A percentile compares a stretch with the other conserved stretches of the same genome.
phyloP scores from a whole-genome alignment of 768 basidiomycete genomes.

The Panellus pusillus region DNA sequence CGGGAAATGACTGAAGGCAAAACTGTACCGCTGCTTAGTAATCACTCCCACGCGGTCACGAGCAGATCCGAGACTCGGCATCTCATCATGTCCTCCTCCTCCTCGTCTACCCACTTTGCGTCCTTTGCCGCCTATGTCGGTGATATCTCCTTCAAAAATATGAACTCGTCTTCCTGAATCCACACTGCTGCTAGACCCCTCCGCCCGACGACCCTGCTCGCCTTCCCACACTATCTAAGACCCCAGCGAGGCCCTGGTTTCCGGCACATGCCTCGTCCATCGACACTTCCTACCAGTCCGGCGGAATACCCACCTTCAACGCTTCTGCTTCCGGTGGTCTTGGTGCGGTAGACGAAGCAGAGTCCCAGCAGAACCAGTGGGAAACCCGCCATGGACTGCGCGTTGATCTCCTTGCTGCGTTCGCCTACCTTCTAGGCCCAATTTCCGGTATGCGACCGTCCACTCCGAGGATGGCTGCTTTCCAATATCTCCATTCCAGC shows the following conservation, averaged over 20 bases:
- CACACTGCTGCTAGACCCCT: conserved; percentile 40
- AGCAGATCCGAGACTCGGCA: neutral
- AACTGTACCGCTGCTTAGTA: conserved; percentile 32
- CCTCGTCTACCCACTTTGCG: conserved; percentile 41
- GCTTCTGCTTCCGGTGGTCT: conserved; percentile 42
- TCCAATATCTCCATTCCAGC: conserved; percentile 39
- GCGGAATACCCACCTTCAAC: conserved; percentile 59
- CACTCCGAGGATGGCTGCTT: conserved; percentile 1
- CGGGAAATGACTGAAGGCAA: neutral
- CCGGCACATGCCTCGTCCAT: conserved; percentile 33
- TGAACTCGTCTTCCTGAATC: conserved; percentile 2
- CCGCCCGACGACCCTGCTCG: conserved; percentile 55
- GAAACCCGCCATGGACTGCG: conserved; percentile 68
- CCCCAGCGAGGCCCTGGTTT: conserved; percentile 52
- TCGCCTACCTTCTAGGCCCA: conserved; percentile 68
- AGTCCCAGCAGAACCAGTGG: conserved; percentile 57
- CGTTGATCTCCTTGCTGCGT: conserved; percentile 65
- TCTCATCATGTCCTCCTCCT: conserved; percentile 34
- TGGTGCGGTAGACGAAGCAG: conserved; percentile 39
- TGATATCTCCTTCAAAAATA: neutral
- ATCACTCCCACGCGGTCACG: neutral
- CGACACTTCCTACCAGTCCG: conserved; percentile 66
- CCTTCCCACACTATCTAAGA: conserved; percentile 28
- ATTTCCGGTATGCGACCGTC: conserved; percentile 57
- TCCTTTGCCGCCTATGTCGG: conserved; percentile 67